Base-by-base conservation (phyloP, 1,139 yeast genomes). In the Suhomyces ambrosiae region DNA sequence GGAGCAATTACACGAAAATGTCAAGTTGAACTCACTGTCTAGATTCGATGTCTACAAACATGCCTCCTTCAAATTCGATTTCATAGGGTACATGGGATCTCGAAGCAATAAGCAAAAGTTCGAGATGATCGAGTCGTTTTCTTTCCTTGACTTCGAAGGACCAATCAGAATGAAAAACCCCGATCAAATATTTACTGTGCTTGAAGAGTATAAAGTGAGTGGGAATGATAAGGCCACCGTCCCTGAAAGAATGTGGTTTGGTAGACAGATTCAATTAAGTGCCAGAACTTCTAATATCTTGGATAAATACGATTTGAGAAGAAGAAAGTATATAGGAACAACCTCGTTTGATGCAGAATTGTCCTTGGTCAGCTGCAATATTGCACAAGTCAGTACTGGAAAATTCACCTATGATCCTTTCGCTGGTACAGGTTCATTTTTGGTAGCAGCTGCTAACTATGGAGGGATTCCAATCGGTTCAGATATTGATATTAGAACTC, bases 351-450 rank as follows among this genome's bases (percentile, higher is more conserved):
- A 92, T 50, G 95, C 97, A 0, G 94, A 84, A 52, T 63, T 84
- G 46, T 81, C 97, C 0, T 62, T 90, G 33, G 84, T 89, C 11
- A 82, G 95, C 12, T 86, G 95, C 56, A 92, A 92, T 55, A 74
- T 92, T 38, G 96, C 88, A 0, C 90, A 86, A 46, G 87, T 84
- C 8, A 69, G 63, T 22, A 68, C 74, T 0, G 86, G 84, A 0
- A 76, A 81, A 38, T 57, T 89, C 5, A 78, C 86, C 52, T 92
- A 88, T 56, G 99, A 92, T 61, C 98, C 99, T 10, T 92, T 92
- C 64, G 87, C 87, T 3, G 99, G 99, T 0, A 92, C 99, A 0
- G 99, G 98, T 0, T 88, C 97, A 14, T 92, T 92, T 53, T 67
- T 92, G 33, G 86, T 89, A 1, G 90, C 97, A 1, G 95, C 92